These are phyloP conservation scores for Skeletonema tropicum DNA, from an alignment of 108 stramenopile species.

Conservation along the genomic window DNA sequence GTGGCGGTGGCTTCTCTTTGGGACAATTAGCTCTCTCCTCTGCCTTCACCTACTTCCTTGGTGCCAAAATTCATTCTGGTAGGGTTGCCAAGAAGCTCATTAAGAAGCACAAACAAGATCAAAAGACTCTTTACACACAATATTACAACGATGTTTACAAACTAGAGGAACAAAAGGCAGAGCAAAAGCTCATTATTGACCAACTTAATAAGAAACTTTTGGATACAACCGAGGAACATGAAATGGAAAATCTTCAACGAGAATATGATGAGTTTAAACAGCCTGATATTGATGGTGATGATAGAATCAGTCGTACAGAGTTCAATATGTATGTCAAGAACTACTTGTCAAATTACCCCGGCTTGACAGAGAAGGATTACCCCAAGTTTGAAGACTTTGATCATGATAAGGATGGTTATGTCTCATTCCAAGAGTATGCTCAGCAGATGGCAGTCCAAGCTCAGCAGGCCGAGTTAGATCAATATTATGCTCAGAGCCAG, in stretches of 20 bases:
- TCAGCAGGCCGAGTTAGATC: conserved; percentile 79
- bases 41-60: conserved; percentile 65
- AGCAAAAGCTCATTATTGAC: conserved; percentile 56
- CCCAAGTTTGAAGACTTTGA: conserved; percentile 97
- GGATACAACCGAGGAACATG: conserved; percentile 68
- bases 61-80: conserved; percentile 74
- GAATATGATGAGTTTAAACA: conserved; percentile 99
- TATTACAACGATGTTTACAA: conserved; percentile 95
- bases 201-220: conserved; percentile 62
- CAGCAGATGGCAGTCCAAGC: conserved; percentile 89
- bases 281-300: conserved; percentile 95
- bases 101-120: conserved; percentile 79
- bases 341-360: conserved; percentile 92
- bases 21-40: conserved; percentile 58
- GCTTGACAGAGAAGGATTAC: conserved; percentile 89
- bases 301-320: conserved; percentile 90
- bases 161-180: conserved; percentile 78
- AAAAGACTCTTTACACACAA: conserved; percentile 88
- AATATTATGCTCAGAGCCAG: conserved; percentile 53
- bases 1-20: conserved; percentile 51
- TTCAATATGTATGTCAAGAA: conserved; percentile 96
- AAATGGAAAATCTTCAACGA: conserved; percentile 85
- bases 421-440: conserved; percentile 93
- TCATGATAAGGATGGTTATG: conserved; percentile 90
- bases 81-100: conserved; percentile 72